These are phyloP conservation scores for Cyberlindnera japonica DNA, from an alignment of 805 yeast genomes.

Conservation along the genomic window DNA sequence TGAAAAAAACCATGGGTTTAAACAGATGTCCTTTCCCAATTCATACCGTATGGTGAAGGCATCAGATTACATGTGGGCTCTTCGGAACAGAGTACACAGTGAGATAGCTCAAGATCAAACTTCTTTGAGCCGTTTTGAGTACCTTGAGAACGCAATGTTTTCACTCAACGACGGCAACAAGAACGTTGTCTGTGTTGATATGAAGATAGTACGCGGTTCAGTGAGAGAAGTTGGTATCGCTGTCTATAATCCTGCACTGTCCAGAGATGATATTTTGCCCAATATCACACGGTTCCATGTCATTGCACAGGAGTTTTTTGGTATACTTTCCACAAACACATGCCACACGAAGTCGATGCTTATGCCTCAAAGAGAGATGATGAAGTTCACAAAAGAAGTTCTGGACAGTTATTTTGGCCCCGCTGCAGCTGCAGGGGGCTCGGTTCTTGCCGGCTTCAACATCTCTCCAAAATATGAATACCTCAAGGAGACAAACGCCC, in stretches of 20 bases:
- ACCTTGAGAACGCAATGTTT: constrained; percentile 11
- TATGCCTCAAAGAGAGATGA: constrained; percentile 11
- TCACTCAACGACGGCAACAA: constrained; percentile 11
- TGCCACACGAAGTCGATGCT: constrained; percentile 20
- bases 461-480: constrained; percentile 2
- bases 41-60: constrained; percentile 10
- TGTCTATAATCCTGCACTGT: constrained; percentile 20
- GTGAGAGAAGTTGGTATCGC: constrained; percentile 21
- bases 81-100: neutral
- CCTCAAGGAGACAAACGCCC: constrained; percentile 1
- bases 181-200: constrained; percentile 10
- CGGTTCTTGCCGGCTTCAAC: constrained; percentile 11
- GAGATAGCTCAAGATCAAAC: neutral
- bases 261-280: constrained; percentile 10
- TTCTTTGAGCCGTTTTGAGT: constrained; percentile 19
- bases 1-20: neutral
- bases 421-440: neutral
- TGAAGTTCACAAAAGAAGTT: constrained; percentile 7
- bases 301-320: constrained; percentile 19
- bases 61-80: constrained; percentile 12
- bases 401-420: constrained; percentile 3
- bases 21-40: neutral
- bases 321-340: constrained; percentile 20
- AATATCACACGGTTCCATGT: constrained; percentile 16
- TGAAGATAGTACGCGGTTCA: constrained; percentile 10